A percentile compares a stretch with the other conserved stretches of the same genome.
These are phyloP conservation scores for Chimonanthus praecox DNA, from an alignment of 164 flowering plant species.

Conservation along the genomic window DNA sequence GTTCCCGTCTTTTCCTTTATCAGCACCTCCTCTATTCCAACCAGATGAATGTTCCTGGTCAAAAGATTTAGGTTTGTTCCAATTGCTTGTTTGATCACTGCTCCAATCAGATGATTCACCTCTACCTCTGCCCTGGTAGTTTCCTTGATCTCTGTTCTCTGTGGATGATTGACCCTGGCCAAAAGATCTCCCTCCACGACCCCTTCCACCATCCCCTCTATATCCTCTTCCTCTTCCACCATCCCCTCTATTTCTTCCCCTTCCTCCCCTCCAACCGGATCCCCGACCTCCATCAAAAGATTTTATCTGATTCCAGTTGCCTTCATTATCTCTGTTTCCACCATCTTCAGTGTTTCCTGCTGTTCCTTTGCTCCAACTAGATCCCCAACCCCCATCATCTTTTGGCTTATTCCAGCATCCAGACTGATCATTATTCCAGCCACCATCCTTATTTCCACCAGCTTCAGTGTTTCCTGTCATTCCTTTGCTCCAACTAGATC, in stretches of 20 bases:
- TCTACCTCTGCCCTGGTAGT: background rate
- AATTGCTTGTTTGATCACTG: conserved; percentile 10
- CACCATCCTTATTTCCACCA: conserved; percentile 17
- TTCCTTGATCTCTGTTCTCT: conserved; percentile 11
- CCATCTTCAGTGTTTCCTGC: conserved; percentile 12
- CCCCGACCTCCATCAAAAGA: conserved; percentile 10
- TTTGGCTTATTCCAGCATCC: conserved; percentile 12
- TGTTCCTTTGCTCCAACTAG: conserved; percentile 18
- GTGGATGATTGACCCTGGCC: conserved; percentile 11
- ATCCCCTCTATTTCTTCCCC: conserved; percentile 4
- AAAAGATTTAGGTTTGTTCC: conserved; percentile 15
- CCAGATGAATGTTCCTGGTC: conserved; percentile 14
- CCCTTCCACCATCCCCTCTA: background rate
- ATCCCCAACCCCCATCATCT: conserved; percentile 5
- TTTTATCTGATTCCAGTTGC: conserved; percentile 25
- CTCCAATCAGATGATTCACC: conserved; percentile 11
- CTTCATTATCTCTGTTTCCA: conserved; percentile 29
- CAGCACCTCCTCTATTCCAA: conserved; percentile 1
- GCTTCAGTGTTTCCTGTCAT: conserved; percentile 12
- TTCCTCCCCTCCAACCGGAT: conserved; percentile 9
- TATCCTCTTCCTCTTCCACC: conserved; percentile 1
- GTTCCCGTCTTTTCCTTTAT: background rate
- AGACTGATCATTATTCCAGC: background rate
- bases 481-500: conserved; percentile 17
- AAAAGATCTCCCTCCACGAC: conserved; percentile 14